Evolutionary conservation across 495 filamentous ascomycete species (phyloP), one percentile per base, ranked within the genome.

Genomic region (Tuber calosporum): DNA sequence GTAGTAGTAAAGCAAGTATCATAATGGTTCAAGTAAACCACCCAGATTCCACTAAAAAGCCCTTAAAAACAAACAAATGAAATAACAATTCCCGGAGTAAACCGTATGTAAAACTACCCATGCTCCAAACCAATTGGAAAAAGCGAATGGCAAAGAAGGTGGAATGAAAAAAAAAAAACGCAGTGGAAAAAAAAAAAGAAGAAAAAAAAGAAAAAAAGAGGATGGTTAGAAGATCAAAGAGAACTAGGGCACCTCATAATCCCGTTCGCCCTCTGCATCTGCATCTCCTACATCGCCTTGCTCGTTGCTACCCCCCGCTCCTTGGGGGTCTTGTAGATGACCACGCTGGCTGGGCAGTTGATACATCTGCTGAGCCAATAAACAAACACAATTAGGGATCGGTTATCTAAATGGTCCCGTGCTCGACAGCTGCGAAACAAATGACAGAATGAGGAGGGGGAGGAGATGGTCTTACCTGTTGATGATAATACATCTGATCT

Each of bases 401-500:
- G 77, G 69, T 77, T 71, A 58, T 69, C 41, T 72, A 70, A 78
- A 78, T 74, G 76, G 76, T 77, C 76, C 76, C 76, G 76, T 78
- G 76, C 74, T 78, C 69, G 74, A 78, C 74, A 34, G 70, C 71
- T 74, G 69, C 77, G 81, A 75, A 79, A 79, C 67, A 81, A 74
- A 71, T 73, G 69, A 38, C 58, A 74, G 77, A 70, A 67, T 62
- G 67, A 69, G 69, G 70, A 69, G 69, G 58, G 71, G 66, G 81
- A 79, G 74, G 73, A 79, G 66, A 79, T 68, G 75, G 69, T 80
- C 71, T 77, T 80, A 94, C 93, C 87, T 94, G 93, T 83, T 96
- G 93, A 74, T 90, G 87, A 83, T 92, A 95, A 84, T 97, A 97
- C 87, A 97, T 96, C 70, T 86, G 87, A 76, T 93, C 92, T 81